phyloP scores from a whole-genome alignment of 805 yeast genomes.

The Schwanniomyces yamadae region DNA sequence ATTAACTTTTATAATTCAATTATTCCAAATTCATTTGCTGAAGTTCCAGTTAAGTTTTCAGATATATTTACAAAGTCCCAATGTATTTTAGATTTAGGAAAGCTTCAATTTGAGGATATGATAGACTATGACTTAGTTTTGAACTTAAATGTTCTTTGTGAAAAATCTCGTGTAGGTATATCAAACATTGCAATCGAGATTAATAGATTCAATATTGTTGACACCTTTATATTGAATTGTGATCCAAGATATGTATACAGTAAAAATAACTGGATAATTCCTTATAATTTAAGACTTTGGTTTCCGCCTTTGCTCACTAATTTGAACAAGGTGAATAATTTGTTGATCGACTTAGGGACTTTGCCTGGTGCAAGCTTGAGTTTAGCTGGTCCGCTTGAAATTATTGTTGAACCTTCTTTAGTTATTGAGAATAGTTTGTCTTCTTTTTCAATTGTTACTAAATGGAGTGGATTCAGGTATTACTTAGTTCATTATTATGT shows the following conservation, averaged over 20 bases:
- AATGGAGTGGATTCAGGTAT: constrained; percentile 44
- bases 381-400: background rate
- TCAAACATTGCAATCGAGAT: constrained; percentile 11
- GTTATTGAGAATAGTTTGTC: constrained; percentile 16
- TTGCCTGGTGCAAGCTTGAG: constrained; percentile 1
- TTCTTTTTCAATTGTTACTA: constrained; percentile 18
- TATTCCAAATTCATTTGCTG: constrained; percentile 24
- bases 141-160: constrained; percentile 26
- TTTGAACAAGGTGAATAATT: constrained; percentile 13
- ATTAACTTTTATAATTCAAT: constrained; percentile 32
- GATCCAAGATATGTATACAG: constrained; percentile 29
- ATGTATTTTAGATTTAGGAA: background rate
- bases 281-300: constrained; percentile 38
- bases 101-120: constrained; percentile 8
- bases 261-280: constrained; percentile 30
- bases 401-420: constrained; percentile 6
- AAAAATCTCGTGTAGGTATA: constrained; percentile 15
- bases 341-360: constrained; percentile 3
- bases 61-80: background rate
- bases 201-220: constrained; percentile 4
- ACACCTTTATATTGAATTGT: constrained; percentile 25
- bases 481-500: constrained; percentile 36
- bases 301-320: constrained; percentile 29
- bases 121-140: constrained; percentile 15
- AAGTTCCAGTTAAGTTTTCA: constrained; percentile 15